Base-by-base conservation (phyloP, 345 rosid species). In the Linum usitatissimum region DNA sequence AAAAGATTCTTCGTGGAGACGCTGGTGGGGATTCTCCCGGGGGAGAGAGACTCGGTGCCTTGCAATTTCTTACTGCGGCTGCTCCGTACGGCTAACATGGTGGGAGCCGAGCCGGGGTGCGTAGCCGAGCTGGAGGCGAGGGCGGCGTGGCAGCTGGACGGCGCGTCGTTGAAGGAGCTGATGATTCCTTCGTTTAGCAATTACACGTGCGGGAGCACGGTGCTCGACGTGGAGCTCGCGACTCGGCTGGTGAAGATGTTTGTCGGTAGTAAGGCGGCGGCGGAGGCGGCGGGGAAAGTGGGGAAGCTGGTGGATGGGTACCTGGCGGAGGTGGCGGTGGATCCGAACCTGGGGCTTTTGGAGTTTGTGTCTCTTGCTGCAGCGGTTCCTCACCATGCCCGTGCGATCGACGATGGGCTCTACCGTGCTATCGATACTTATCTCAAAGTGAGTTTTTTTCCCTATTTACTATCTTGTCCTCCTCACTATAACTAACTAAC, bases 371-470 rank as follows among this genome's bases (percentile, higher is more conserved):
- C 81, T 8, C 86, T 92, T 2, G 91, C 81, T 4, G 73, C 76
- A 6, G 86, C 84, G 75, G 74, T 92, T 3, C 98, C 98, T n/a
- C 13, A 60, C 66, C 86, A 87, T 57, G 83, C 90, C 12, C 93
- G 95, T 18, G 79, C 79, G 30, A 66, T 66, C 2, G 86, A 92
- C 64, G 93, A 92, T 58, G 90, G 91, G 0, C 54, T 92, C 6
- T 92, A 92, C 76, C 80, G 96, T 13, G 93, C 96, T 68, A 76
- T 92, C 17, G 95, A 92, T 57, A 87, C 95, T 59, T 89, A 87
- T 68, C 91, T 92, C 55, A 92, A 92, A 73, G 98, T 83, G 77
- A 75, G 80, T 70, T 21, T 36, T 14, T 34, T 23, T n/a, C n/a
- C 1, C 10, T 10, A 31, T 21, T 42, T 17, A 10, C 20, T 53